Evolutionary conservation across 1,284 basidiomycete species (phyloP).

Genomic region (Vanrija pseudolonga): DNA sequence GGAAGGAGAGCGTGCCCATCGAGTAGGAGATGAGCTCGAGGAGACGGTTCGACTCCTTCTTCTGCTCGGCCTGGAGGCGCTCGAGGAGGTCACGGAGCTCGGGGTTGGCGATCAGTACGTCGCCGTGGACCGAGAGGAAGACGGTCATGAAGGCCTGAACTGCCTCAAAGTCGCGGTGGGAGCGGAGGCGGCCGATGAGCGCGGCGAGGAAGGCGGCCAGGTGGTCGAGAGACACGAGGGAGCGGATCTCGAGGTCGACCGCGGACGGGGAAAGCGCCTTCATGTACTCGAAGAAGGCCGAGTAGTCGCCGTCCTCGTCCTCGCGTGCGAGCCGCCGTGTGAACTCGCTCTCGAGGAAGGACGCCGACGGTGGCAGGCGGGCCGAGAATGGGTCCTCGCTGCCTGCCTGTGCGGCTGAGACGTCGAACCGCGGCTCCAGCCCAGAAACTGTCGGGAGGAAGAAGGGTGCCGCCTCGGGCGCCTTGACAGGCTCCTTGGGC

Average conservation of each 20-base stretch:
- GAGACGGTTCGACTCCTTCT: conserved; percentile 67
- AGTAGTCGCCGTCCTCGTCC: conserved; percentile 62
- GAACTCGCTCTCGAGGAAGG: conserved; percentile 69
- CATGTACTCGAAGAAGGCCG: conserved; percentile 76
- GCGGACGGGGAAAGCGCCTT: conserved; percentile 87
- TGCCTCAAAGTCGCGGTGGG: conserved; percentile 89
- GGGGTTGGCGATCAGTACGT: conserved; percentile 64
- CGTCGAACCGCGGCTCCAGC: conserved; percentile 71
- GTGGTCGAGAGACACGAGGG: conserved; percentile 61
- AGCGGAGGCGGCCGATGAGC: conserved; percentile 66
- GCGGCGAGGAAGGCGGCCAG: conserved; percentile 70
- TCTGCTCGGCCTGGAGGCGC: conserved; percentile 61
- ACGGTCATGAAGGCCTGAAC: conserved; percentile 85
- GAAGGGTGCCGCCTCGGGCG: conserved; percentile 92
- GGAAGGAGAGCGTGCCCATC: conserved; percentile 48
- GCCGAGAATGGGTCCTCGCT: conserved; percentile 54
- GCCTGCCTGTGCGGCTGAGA: conserved; percentile 50
- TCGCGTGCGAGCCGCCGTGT: conserved; percentile 62
- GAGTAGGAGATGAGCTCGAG: conserved; percentile 47
- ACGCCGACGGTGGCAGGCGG: conserved; percentile 57
- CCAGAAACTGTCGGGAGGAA: conserved; percentile 89
- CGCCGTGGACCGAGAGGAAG: conserved; percentile 79
- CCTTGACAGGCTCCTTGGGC: conserved; percentile 91
- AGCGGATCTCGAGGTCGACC: conserved; percentile 84
- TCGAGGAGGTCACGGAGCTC: conserved; percentile 62